A percentile compares a stretch with the other conserved stretches of the same genome.
Evolutionary conservation across 2,329 filamentous ascomycete species (phyloP).

Genomic region (Anisogramma anomala): DNA sequence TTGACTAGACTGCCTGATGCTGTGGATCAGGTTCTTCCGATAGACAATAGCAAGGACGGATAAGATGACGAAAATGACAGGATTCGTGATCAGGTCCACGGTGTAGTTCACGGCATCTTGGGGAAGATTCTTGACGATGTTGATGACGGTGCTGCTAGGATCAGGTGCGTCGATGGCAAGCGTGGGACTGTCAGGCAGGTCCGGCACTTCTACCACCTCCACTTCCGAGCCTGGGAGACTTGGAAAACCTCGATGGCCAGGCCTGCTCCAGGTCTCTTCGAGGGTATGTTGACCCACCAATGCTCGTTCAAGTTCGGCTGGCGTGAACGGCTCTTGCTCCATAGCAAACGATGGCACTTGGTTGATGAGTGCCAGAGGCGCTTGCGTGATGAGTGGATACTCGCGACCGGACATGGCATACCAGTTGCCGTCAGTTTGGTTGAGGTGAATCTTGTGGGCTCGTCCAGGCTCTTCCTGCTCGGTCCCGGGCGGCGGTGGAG

Average conservation of each 20-base stretch:
- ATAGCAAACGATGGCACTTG: conserved; percentile 32
- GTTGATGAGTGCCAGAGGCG: conserved; percentile 35
- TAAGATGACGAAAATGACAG: conserved; percentile 36
- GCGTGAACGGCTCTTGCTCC: conserved; percentile 25
- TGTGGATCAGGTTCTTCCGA: conserved; percentile 33
- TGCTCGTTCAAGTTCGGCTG: conserved; percentile 43
- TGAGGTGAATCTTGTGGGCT: conserved; percentile 65
- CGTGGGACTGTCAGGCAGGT: conserved; percentile 24
- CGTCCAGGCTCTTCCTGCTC: conserved; percentile 40
- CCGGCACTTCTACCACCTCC: conserved; percentile 15
- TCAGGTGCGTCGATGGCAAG: conserved; percentile 13
- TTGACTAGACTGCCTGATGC: conserved; percentile 25
- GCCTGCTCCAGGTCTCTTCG: conserved; percentile 28
- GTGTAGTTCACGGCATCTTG: conserved; percentile 38
- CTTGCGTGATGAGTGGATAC: conserved; percentile 76
- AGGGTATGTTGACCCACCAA: conserved; percentile 63
- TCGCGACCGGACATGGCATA: conserved; percentile 80
- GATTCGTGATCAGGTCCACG: conserved; percentile 45
- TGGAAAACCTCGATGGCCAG: conserved; percentile 11
- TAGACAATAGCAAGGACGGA: conserved; percentile 31
- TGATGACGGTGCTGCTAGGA: conserved; percentile 29
- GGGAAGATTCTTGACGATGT: conserved; percentile 39
- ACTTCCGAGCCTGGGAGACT: conserved; percentile 13
- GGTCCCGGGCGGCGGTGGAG: conserved; percentile 49
- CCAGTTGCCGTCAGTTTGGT: conserved; percentile 82